phyloP scores from a whole-genome alignment of 306 rosid genomes.

The Rosa chinensis region DNA sequence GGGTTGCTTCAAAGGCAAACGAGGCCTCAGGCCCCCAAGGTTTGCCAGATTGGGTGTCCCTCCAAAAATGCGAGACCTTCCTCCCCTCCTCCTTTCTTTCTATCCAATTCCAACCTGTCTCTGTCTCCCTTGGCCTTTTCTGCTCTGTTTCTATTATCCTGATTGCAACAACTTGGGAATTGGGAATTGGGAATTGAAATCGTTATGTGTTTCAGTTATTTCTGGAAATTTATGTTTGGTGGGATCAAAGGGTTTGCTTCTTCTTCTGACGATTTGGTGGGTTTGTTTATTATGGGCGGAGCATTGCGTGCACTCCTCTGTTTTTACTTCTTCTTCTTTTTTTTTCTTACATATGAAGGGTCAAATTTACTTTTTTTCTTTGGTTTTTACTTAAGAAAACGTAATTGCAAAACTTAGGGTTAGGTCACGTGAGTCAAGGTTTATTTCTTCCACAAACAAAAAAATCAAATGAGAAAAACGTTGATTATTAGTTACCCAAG shows the following conservation, averaged over 20 bases:
- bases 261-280: not conserved
- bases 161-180: not conserved
- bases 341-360: not conserved
- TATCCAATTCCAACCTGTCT: not conserved
- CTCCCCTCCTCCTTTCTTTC: not conserved
- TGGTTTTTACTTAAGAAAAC: too few species aligned
- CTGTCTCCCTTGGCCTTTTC: not conserved
- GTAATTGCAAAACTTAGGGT: too few species aligned
- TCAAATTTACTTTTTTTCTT: not conserved
- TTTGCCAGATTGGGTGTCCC: slow-evolving; percentile 66
- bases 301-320: not conserved
- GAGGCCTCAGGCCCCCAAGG: slow-evolving; percentile 78
- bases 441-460: too few species aligned
- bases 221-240: not conserved
- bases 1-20: slow-evolving; percentile 65
- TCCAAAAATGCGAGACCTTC: slow-evolving; percentile 15
- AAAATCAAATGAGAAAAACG: too few species aligned
- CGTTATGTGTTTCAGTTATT: not conserved
- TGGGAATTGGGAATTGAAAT: not conserved
- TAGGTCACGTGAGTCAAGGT: too few species aligned
- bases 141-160: not conserved
- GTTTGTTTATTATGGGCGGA: not conserved
- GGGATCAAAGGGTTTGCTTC: not conserved
- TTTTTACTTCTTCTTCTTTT: not conserved
- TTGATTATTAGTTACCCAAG: too few species aligned